Percentiles rank a stretch among this genome's conserved stretches.
phyloP scores from a whole-genome alignment of 2,329 filamentous ascomycete genomes.

The Trichoderma simmonsii region DNA sequence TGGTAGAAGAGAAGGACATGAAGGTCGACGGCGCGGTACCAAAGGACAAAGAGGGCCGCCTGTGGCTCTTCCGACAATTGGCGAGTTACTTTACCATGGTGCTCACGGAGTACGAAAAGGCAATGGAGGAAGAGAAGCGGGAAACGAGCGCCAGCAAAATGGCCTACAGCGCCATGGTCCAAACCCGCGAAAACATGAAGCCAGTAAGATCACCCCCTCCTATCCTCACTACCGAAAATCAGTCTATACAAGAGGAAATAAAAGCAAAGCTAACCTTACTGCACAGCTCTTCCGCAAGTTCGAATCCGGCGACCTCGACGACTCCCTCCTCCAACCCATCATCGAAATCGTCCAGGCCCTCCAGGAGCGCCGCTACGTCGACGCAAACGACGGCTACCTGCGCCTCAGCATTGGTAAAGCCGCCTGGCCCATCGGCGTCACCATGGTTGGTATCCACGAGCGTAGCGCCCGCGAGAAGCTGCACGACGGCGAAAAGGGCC shows the following conservation, averaged over 20 bases:
- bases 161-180: constrained; percentile 80
- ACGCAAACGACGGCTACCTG: constrained; percentile 94
- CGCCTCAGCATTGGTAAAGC: constrained; percentile 92
- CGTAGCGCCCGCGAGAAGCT: constrained; percentile 92
- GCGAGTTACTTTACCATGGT: constrained; percentile 96
- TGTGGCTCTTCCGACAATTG: constrained; percentile 80
- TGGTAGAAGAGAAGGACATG: constrained; percentile 85
- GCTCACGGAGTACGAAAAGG: constrained; percentile 79
- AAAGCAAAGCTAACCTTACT: background rate
- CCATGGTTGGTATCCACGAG: constrained; percentile 99
- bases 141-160: constrained; percentile 75
- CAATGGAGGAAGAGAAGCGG: constrained; percentile 62
- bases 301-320: constrained; percentile 75
- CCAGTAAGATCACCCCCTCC: constrained; percentile 48
- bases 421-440: constrained; percentile 98
- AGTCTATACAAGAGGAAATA: background rate
- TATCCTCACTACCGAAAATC: background rate
- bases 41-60: constrained; percentile 60
- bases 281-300: constrained; percentile 76
- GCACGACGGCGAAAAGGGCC: constrained; percentile 80
- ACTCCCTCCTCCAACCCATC: constrained; percentile 75
- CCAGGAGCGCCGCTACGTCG: constrained; percentile 87
- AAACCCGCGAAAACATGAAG: constrained; percentile 81
- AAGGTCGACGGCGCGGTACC: constrained; percentile 66
- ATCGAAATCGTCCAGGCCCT: constrained; percentile 90